These are phyloP conservation scores for Penicillium cinerascens DNA, from an alignment of 495 filamentous ascomycete species.

Conservation along the genomic window DNA sequence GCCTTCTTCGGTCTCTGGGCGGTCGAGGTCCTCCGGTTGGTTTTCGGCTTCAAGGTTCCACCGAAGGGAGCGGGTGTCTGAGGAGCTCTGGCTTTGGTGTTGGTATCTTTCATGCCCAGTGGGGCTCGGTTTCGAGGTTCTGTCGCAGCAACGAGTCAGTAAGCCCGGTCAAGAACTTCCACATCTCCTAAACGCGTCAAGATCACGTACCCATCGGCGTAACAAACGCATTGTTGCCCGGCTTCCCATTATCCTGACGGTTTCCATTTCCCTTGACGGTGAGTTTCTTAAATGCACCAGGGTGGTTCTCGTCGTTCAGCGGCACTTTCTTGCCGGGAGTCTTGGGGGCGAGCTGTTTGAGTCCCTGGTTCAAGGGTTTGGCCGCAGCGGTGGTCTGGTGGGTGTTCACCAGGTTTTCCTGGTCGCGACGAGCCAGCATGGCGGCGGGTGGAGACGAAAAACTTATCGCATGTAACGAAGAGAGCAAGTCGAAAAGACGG, in stretches of 20 bases:
- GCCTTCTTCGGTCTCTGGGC: constrained; percentile 48
- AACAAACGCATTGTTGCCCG: constrained; percentile 64
- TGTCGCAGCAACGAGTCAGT: constrained; percentile 34
- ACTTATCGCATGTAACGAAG: constrained; percentile 22
- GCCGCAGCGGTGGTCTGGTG: constrained; percentile 73
- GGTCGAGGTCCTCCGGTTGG: constrained; percentile 47
- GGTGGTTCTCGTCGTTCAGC: constrained; percentile 82
- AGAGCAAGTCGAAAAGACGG: neutral
- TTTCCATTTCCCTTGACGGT: constrained; percentile 60
- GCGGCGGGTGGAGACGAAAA: constrained; percentile 26
- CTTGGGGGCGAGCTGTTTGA: constrained; percentile 64
- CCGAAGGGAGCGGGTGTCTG: constrained; percentile 56
- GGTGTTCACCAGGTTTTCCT: constrained; percentile 81
- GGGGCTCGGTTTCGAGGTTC: constrained; percentile 72
- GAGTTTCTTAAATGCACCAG: constrained; percentile 60
- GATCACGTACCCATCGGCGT: constrained; percentile 73
- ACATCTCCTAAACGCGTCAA: neutral
- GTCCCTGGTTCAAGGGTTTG: constrained; percentile 72
- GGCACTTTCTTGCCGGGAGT: constrained; percentile 83
- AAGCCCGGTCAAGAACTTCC: neutral
- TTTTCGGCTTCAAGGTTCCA: constrained; percentile 45
- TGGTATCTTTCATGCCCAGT: constrained; percentile 91
- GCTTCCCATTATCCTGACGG: constrained; percentile 62
- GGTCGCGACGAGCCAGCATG: constrained; percentile 81
- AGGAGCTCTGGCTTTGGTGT: constrained; percentile 74